A percentile compares a stretch with the other conserved stretches of the same genome.
Evolutionary conservation across 2,329 filamentous ascomycete species (phyloP).

Genomic region (Colletotrichum gigasporum): DNA sequence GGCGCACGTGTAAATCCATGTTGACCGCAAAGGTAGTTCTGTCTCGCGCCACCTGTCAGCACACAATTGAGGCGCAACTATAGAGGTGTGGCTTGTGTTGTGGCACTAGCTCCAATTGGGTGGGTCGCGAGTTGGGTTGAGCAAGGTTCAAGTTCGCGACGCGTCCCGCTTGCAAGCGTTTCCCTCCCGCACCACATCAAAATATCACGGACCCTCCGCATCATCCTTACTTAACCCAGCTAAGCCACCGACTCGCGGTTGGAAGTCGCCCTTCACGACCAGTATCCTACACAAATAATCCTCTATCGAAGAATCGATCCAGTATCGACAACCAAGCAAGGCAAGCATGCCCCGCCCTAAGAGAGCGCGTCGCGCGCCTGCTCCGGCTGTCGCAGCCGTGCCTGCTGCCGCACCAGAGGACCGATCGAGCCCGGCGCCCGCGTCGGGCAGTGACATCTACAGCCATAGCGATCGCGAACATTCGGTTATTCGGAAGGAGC

Average conservation of each 20-base stretch:
- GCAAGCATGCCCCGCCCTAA: constrained; percentile 42
- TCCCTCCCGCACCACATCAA: constrained; percentile 29
- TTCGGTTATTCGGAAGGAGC: constrained; percentile 37
- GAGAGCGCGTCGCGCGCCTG: constrained; percentile 40
- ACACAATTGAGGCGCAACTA: neutral
- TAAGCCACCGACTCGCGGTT: neutral
- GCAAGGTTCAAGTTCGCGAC: constrained; percentile 29
- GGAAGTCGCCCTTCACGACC: neutral
- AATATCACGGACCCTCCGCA: constrained; percentile 22
- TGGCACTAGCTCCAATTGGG: constrained; percentile 25
- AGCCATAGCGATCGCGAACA: constrained; percentile 47
- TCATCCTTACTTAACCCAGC: constrained; percentile 3
- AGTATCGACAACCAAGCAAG: neutral
- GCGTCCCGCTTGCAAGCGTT: constrained; percentile 15
- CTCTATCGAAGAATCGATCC: neutral
- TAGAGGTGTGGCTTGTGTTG: constrained; percentile 21
- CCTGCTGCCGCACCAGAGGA: constrained; percentile 19
- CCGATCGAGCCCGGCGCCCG: constrained; percentile 18
- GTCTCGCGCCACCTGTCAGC: neutral
- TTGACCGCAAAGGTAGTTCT: too few species aligned
- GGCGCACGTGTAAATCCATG: too few species aligned
- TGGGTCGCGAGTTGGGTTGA: neutral
- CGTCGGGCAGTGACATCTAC: constrained; percentile 42
- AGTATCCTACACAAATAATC: neutral
- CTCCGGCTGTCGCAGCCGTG: constrained; percentile 31